phyloP scores from a whole-genome alignment of 345 rosid species.

The Viola odorata region DNA sequence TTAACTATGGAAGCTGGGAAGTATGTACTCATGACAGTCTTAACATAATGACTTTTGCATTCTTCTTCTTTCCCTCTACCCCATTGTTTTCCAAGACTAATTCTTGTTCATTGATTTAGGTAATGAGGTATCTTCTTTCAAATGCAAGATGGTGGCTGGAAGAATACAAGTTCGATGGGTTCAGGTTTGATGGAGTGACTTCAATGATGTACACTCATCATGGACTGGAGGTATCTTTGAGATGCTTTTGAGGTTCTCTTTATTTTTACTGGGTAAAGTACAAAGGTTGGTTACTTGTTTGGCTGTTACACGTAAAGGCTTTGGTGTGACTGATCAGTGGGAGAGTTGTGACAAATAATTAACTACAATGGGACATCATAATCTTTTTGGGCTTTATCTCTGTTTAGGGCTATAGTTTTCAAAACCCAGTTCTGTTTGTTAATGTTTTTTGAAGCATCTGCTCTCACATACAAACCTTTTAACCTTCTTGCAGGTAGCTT shows the following conservation, averaged over 20 bases:
- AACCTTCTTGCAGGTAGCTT: conserved; percentile 47
- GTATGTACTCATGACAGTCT: conserved; percentile 38
- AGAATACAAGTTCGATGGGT: conserved; percentile 90
- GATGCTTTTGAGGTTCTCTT: conserved; percentile 3
- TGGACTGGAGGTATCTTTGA: conserved; percentile 63
- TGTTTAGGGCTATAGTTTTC: not conserved
- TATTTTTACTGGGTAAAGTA: not conserved
- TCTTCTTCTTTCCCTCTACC: conserved; percentile 6
- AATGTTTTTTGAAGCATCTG: no score
- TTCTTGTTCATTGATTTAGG: conserved; percentile 39
- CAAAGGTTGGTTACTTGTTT: conserved; percentile 1
- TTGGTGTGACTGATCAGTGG: not conserved
- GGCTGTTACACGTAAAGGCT: not conserved
- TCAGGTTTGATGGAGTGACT: conserved; percentile 97
- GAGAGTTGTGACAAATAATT: no score
- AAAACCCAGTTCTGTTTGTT: not conserved
- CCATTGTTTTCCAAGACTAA: conserved; percentile 12
- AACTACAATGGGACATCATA: not conserved
- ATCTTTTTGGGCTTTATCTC: not conserved
- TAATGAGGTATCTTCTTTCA: conserved; percentile 76
- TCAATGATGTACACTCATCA: conserved; percentile 99
- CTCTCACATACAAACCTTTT: no score
- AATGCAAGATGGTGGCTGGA: conserved; percentile 99
- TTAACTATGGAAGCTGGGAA: conserved; percentile 97
- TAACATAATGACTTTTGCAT: conserved; percentile 3